Conservation (phyloP, 179 eudicot genomes). For the Spergularia azorica region DNA sequence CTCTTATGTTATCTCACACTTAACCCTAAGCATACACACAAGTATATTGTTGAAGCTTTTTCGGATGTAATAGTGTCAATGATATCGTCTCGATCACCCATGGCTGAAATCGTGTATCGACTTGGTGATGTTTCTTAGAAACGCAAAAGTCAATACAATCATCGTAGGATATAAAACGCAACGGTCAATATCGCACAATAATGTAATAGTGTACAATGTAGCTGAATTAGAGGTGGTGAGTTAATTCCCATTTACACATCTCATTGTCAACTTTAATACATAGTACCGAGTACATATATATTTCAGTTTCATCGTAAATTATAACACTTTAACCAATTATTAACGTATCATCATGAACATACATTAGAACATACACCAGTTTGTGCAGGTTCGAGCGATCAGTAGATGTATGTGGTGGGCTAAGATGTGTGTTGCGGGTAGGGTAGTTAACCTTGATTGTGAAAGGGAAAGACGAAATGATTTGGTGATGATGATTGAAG, state of each 20-base stretch:
- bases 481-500: constrained; percentile 19
- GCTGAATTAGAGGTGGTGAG: too few relatives aligned
- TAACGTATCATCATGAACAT: too few relatives aligned
- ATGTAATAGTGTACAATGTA: too few relatives aligned
- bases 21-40: constrained; percentile 58
- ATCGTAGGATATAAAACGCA: background rate
- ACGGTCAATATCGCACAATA: background rate
- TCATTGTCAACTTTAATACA: too few relatives aligned
- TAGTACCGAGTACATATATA: too few relatives aligned
- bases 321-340: too few relatives aligned
- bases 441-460: background rate
- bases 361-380: too few relatives aligned
- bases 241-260: too few relatives aligned
- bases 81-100: background rate
- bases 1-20: constrained; percentile 54
- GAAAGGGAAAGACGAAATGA: background rate
- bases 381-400: too few relatives aligned
- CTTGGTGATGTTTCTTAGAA: too few relatives aligned
- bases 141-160: background rate
- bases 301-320: too few relatives aligned
- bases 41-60: constrained; percentile 63
- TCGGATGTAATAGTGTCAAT: constrained; percentile 56
- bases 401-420: too few relatives aligned
- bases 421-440: background rate
- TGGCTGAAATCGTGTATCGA: background rate